Conservation (phyloP, 2,329 filamentous ascomycete genomes). For the Pseudogymnoascus sp. region DNA sequence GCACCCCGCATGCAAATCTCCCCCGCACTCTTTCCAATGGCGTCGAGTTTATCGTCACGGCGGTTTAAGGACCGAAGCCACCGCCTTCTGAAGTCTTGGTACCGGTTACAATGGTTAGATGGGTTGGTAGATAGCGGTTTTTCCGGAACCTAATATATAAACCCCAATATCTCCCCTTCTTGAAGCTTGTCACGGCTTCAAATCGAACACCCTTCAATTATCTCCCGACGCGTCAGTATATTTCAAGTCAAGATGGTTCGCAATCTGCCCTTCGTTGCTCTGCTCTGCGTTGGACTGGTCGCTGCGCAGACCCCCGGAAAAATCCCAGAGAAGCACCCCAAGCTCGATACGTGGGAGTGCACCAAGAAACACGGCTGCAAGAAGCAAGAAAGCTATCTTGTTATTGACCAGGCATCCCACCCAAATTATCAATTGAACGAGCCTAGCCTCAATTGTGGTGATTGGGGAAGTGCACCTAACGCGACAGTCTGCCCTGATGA, state of each 20-base stretch:
- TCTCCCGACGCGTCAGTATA: background rate
- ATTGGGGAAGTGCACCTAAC: conserved; percentile 31
- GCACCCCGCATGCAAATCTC: conserved; percentile 5
- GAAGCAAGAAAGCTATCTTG: conserved; percentile 39
- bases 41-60: conserved; percentile 3
- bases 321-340: conserved; percentile 41
- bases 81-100: background rate
- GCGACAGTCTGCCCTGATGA: conserved; percentile 41
- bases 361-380: conserved; percentile 43
- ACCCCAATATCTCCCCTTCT: background rate
- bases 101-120: background rate
- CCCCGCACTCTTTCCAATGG: background rate
- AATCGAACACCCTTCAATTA: background rate
- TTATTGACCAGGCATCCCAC: conserved; percentile 42
- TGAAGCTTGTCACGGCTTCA: background rate
- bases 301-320: conserved; percentile 35
- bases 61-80: conserved; percentile 9
- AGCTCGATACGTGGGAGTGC: conserved; percentile 45
- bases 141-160: background rate
- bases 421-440: conserved; percentile 36
- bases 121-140: background rate
- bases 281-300: conserved; percentile 6
- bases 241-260: conserved; percentile 2
- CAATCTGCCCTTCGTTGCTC: background rate
- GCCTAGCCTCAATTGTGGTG: conserved; percentile 29